Base-by-base conservation (phyloP, 768 basidiomycete species). In the Multifurca ochricompacta region DNA sequence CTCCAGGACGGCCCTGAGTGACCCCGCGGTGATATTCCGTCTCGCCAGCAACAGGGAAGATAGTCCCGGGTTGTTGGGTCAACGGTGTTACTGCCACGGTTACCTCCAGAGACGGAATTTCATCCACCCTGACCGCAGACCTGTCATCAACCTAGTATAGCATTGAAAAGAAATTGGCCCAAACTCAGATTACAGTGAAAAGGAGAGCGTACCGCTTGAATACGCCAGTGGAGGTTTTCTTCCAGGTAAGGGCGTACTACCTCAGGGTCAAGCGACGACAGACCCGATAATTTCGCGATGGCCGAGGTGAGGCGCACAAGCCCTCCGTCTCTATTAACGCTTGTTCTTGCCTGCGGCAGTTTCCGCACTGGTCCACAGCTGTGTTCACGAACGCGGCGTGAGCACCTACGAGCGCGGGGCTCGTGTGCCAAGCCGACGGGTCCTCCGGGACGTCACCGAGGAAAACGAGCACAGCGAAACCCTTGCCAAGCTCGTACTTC, bases 381-480 rank as follows among this genome's bases (percentile, higher is more conserved):
- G 58, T 63, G 50, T 70, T 73, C 31, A 73, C 74, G 59, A 78
- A 78, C 21, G 69, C 72, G 52, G 68, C 63, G 62, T 74, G 71
- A 1, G 71, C 64, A n/a, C 76, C 78, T 35, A 77, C 73, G 56
- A 71, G 72, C 49, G 66, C 63, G 3, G 65, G 56, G 54, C 66
- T 63, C 6, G 60, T 52, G 40, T 60, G 65, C 76, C 76, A 78
- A 14, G 71, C 57, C 9, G 55, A 53, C 6, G 69, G 64, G 47
- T 77, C 68, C 19, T 63, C 66, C 13, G 72, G 72, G 14, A 72
- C 70, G 3, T 54, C 56, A 2, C 75, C 77, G 6, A 80, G 64
- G 73, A 79, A 79, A 47, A 80, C 55, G 18, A 73, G 62, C 25
- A 79, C 67, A n/a, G 66, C 64, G 61, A 75, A 78, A 63, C 73